Percentiles rank a stretch among this genome's conserved stretches.
Evolutionary conservation across 345 rosid genomes (phyloP).

Genomic region (Alliaria petiolata): DNA sequence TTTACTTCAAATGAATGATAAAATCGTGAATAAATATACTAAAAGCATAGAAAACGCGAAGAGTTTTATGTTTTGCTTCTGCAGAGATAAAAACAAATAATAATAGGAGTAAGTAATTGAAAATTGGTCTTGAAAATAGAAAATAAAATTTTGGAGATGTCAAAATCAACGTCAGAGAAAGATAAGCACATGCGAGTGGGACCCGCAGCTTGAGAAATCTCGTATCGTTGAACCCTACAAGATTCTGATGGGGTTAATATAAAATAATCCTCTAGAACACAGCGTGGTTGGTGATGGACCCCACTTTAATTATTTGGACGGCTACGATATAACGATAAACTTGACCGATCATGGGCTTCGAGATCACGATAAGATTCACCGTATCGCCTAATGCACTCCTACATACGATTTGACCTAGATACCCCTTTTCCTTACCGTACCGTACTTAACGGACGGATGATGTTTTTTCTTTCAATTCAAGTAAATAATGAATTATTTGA

Average conservation of each 20-base stretch:
- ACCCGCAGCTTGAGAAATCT: constrained; percentile 26
- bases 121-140: not conserved
- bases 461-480: not conserved
- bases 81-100: too few species aligned
- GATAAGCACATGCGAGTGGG: constrained; percentile 32
- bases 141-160: constrained; percentile 12
- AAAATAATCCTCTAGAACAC: constrained; percentile 25
- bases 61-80: not conserved
- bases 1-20: not conserved
- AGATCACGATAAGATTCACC: constrained; percentile 33
- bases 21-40: not conserved
- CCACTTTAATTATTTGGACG: constrained; percentile 21
- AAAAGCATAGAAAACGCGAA: not conserved
- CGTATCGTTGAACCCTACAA: constrained; percentile 24
- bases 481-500: too few species aligned
- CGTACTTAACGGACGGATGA: constrained; percentile 10
- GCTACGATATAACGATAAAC: constrained; percentile 3
- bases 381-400: constrained; percentile 1
- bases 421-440: constrained; percentile 14
- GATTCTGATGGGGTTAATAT: constrained; percentile 6
- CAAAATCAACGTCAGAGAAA: constrained; percentile 27
- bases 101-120: too few species aligned
- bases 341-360: constrained; percentile 20
- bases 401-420: not conserved
- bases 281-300: constrained; percentile 15